Evolutionary conservation across 257 asterid species (phyloP).

Genomic region (Echium plantagineum): DNA sequence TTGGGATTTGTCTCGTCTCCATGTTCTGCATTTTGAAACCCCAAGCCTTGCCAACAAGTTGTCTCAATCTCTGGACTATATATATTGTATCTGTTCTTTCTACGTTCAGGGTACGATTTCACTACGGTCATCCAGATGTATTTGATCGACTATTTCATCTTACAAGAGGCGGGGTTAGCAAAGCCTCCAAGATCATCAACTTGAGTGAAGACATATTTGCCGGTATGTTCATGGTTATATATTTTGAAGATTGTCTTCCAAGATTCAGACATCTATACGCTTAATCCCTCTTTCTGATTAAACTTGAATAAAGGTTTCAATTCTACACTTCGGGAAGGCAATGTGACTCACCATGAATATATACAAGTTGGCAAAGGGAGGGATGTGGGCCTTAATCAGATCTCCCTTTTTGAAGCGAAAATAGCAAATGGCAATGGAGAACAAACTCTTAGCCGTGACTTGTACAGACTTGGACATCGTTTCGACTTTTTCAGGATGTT

Average conservation of each 20-base stretch:
- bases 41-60: too few species aligned
- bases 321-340: constrained; percentile 97
- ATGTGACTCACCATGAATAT: constrained; percentile 95
- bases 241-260: neutral
- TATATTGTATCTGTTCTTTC: neutral
- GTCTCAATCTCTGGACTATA: too few species aligned
- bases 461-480: constrained; percentile 96
- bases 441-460: constrained; percentile 90
- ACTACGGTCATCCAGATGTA: constrained; percentile 98
- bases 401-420: constrained; percentile 93
- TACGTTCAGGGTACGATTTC: constrained; percentile 84
- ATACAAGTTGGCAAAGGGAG: constrained; percentile 99
- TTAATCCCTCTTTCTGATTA: constrained; percentile 1
- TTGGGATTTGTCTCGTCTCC: neutral
- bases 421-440: constrained; percentile 98
- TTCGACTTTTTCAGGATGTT: constrained; percentile 91
- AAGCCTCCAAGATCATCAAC: constrained; percentile 87
- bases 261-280: neutral
- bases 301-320: constrained; percentile 55
- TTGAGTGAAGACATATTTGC: constrained; percentile 97
- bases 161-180: constrained; percentile 96
- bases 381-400: constrained; percentile 98
- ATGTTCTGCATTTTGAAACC: too few species aligned
- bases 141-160: constrained; percentile 95
- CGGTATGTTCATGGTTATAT: constrained; percentile 29